Conservation (phyloP, 495 filamentous ascomycete genomes). For the Acidiella bohemica region DNA sequence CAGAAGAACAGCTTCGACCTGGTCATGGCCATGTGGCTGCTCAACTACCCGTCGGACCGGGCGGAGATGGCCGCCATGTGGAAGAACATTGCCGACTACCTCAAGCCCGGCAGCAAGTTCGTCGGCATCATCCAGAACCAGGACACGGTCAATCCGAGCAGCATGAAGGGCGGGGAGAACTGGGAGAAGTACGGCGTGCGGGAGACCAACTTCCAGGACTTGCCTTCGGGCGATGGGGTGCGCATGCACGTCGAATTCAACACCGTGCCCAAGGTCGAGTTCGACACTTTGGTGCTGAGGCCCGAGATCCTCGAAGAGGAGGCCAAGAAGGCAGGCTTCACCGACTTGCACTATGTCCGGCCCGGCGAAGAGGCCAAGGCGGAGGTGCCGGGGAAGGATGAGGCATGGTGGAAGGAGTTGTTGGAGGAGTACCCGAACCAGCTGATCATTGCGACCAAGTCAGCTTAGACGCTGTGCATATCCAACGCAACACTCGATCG, state of each 20-base stretch:
- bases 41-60: conserved; percentile 10
- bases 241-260: conserved; percentile 12
- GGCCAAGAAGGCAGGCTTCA: conserved; percentile 6
- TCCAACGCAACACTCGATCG: neutral
- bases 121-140: conserved; percentile 13
- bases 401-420: conserved; percentile 12
- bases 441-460: conserved; percentile 7
- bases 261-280: conserved; percentile 9
- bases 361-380: conserved; percentile 7
- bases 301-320: conserved; percentile 8
- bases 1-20: conserved; percentile 5
- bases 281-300: conserved; percentile 11
- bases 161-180: conserved; percentile 11
- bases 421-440: conserved; percentile 12
- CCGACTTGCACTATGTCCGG: conserved; percentile 5
- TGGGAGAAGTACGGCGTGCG: conserved; percentile 5
- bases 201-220: conserved; percentile 1
- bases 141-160: conserved; percentile 3
- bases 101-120: conserved; percentile 1
- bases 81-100: conserved; percentile 7
- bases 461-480: neutral
- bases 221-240: conserved; percentile 5
- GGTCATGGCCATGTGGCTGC: conserved; percentile 10
- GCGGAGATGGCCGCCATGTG: conserved; percentile 9
- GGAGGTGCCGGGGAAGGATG: conserved; percentile 6